Evolutionary conservation across 73 alveolate genomes (phyloP), one percentile per base, ranked within the genome.

Genomic region (Symbiodinium pilosum): DNA sequence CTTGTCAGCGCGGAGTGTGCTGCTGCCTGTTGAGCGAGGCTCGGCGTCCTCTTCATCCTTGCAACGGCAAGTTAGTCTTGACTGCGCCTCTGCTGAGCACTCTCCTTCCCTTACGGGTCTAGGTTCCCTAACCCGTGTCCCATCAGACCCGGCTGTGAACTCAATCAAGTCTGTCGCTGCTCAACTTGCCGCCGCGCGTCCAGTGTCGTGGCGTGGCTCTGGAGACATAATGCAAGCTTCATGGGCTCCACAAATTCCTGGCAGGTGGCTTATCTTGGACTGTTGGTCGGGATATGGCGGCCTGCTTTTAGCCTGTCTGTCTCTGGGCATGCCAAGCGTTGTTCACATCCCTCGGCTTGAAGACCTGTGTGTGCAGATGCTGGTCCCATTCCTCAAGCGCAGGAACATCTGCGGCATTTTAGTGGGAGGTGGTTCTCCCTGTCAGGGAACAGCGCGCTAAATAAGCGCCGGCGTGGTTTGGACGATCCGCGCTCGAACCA

Each of bases 401-500:
- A 81, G 96, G 1, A 36, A 42, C 1, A 9, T 69, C 7, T 28
- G 87, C 30, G 96, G 96, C 1, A 43, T 89, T 36, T 6, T 89
- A 30, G 14, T 89, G 51, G 87, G 96, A 0, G 96, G 96, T 1
- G 96, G 96, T 2, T 42, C 81, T 3, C 95, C 95, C 0, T 68
- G 95, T 43, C 95, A 64, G 14, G n/a, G n/a, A n/a, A n/a, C n/a
- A 28, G 43, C 5, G 44, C 77, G 4, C 42, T 89, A 51, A 89
- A 89, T 41, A 7, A 0, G 7, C 7, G 16, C 12, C 75, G 87
- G 2, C 12, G 12, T 32, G 93, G 83, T 1, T 5, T 43, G 1
- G 26, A 52, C 1, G 69, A 52, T 4, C 26, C 12, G 69, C 69
- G 69, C 24, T 52, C 69, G n/a, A 20, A 52, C 14, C 69, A 52